Evolutionary conservation across 2,329 filamentous ascomycete species (phyloP).

Genomic region (Eurotiales sp.): DNA sequence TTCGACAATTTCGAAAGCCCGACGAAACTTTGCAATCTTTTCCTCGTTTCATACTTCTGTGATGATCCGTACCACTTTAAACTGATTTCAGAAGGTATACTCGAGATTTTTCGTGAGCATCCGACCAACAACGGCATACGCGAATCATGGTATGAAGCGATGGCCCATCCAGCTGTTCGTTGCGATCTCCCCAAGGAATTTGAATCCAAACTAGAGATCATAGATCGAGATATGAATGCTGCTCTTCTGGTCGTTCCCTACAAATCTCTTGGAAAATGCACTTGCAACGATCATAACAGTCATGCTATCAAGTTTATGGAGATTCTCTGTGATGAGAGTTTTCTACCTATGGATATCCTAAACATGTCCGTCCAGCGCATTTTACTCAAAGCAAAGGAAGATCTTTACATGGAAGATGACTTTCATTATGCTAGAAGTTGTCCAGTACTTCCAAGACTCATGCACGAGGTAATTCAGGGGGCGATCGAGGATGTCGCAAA

Average conservation of each 20-base stretch:
- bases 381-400: no score
- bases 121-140: not conserved
- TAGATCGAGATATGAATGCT: not conserved
- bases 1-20: no score
- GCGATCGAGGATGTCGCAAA: not conserved
- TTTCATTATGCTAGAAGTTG: no score
- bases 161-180: not conserved
- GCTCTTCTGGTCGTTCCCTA: not conserved
- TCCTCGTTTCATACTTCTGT: not conserved
- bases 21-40: not conserved
- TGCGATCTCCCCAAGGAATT: not conserved
- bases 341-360: not conserved
- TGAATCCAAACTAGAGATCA: not conserved
- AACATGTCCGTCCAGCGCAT: not conserved
- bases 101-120: not conserved
- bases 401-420: no score
- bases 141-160: not conserved
- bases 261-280: not conserved
- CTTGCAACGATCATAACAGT: not conserved
- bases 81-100: not conserved
- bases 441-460: no score
- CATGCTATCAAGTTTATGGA: not conserved
- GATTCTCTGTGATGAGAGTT: not conserved
- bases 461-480: not conserved
- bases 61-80: not conserved